phyloP scores from a whole-genome alignment of 305 asterid genomes.

The Fraxinus baroniana region DNA sequence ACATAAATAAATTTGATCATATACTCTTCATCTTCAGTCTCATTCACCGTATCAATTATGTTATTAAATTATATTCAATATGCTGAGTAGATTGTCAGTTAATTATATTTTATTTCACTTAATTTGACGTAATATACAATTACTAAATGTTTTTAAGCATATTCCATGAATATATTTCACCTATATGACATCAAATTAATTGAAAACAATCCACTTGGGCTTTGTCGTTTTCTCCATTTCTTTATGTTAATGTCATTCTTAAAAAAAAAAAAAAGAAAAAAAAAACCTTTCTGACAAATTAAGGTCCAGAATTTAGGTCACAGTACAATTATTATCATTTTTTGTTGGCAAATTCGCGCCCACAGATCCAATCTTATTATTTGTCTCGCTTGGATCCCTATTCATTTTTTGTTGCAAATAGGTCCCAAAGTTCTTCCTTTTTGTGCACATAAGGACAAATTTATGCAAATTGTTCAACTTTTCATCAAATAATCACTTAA shows the following conservation, averaged over 20 bases:
- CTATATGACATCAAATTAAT: conserved; percentile 13
- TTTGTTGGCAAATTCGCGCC: not conserved
- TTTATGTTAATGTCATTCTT: conserved; percentile 13
- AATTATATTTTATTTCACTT: not conserved
- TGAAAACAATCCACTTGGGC: conserved; percentile 26
- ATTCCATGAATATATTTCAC: conserved; percentile 34
- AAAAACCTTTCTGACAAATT: conserved; percentile 12
- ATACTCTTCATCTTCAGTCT: no score
- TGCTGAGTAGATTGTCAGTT: not conserved
- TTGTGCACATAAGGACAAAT: not conserved
- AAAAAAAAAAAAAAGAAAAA: not conserved
- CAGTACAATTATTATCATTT: not conserved
- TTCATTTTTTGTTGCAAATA: not conserved
- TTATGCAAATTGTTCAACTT: not conserved
- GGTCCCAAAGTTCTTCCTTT: not conserved
- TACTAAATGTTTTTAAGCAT: conserved; percentile 26
- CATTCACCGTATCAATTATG: not conserved
- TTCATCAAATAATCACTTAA: not conserved
- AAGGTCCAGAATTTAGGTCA: conserved; percentile 24
- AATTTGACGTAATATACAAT: not conserved
- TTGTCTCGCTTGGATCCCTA: not conserved
- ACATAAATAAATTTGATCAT: not conserved
- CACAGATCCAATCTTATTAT: not conserved
- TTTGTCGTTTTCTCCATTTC: conserved; percentile 10
- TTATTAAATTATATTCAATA: no score